Percentiles rank a stretch among this genome's conserved stretches.
Evolutionary conservation across 108 stramenopile genomes (phyloP).

Genomic region (Asterionellopsis glacialis): DNA sequence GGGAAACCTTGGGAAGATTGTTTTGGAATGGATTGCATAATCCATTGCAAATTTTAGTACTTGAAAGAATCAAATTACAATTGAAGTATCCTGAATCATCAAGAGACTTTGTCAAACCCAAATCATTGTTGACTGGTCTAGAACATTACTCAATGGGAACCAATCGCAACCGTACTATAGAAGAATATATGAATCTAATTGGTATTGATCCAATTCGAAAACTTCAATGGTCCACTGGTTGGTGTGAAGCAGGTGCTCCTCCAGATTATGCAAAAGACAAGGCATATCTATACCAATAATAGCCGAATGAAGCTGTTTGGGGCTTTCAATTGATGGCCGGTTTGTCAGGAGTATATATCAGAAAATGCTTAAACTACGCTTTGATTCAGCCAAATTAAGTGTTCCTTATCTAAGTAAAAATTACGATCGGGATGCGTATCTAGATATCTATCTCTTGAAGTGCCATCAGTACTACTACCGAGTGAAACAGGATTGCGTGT

Average conservation of each 20-base stretch:
- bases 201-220: conserved; percentile 13
- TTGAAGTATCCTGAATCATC: conserved; percentile 24
- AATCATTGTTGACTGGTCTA: conserved; percentile 9
- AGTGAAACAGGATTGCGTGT: no score
- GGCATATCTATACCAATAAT: no score
- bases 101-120: conserved; percentile 6
- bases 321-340: no score
- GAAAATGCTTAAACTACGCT: no score
- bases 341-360: no score
- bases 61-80: conserved; percentile 21
- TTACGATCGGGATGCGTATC: no score
- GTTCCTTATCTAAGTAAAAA: no score
- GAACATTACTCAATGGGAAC: conserved; percentile 24
- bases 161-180: conserved; percentile 11
- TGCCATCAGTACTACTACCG: no score
- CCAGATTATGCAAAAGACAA: no score
- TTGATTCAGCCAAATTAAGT: no score
- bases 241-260: background rate
- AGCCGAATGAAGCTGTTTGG: no score
- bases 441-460: no score
- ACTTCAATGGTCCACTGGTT: background rate
- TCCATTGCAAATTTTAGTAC: conserved; percentile 8
- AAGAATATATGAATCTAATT: conserved; percentile 24
- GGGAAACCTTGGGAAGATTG: background rate
- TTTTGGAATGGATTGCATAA: conserved; percentile 5